Evolutionary conservation across 1,284 basidiomycete genomes (phyloP).

Genomic region (Cystobasidiaceae sp.): DNA sequence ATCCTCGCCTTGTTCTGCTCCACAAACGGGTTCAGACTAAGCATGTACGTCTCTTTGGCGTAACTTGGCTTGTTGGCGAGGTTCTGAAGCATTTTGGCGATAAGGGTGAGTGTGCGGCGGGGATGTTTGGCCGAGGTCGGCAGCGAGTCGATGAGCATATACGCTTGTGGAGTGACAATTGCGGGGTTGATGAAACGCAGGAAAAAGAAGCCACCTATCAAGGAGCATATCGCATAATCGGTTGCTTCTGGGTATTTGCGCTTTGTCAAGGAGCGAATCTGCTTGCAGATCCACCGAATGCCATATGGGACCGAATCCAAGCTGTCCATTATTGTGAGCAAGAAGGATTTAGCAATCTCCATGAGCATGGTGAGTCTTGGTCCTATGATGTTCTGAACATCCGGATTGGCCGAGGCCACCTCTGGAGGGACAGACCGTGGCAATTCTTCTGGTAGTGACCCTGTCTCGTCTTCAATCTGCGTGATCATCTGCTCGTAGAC

Average conservation of each 20-base stretch:
- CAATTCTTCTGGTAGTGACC: constrained; percentile 78
- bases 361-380: constrained; percentile 95
- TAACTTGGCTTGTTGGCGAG: constrained; percentile 98
- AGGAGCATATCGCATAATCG: constrained; percentile 93
- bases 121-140: constrained; percentile 83
- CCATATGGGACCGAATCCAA: constrained; percentile 97
- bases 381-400: constrained; percentile 95
- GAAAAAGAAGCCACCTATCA: constrained; percentile 99
- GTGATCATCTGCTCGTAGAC: constrained; percentile 98
- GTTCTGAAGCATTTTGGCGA: constrained; percentile 99
- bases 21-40: constrained; percentile 94
- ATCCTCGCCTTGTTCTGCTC: constrained; percentile 97
- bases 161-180: constrained; percentile 98
- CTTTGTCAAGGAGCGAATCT: constrained; percentile 92
- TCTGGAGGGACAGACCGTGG: constrained; percentile 89
- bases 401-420: constrained; percentile 81
- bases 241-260: constrained; percentile 97
- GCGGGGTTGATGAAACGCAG: constrained; percentile 99
- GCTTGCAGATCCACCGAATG: constrained; percentile 99
- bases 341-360: constrained; percentile 97
- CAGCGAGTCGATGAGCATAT: constrained; percentile 96
- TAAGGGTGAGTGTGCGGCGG: constrained; percentile 88
- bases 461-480: constrained; percentile 95
- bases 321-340: constrained; percentile 95
- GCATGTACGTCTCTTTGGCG: constrained; percentile 97